phyloP scores from a whole-genome alignment of 2,329 filamentous ascomycete species.

The Cadophora luteo-olivacea region DNA sequence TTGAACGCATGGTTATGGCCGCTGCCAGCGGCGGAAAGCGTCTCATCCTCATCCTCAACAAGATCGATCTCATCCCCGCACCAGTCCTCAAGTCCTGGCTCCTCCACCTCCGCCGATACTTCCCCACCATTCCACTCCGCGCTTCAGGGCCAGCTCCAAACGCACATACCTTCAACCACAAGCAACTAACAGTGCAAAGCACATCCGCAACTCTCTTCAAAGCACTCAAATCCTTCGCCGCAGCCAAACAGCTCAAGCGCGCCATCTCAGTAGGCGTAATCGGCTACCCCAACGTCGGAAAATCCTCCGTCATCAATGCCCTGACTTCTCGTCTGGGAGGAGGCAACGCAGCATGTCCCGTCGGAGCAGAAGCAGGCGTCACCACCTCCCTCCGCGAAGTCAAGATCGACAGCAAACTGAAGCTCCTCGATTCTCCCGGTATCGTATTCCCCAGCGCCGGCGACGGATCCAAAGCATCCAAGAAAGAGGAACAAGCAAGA shows the following conservation, averaged over 20 bases:
- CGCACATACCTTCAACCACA: constrained; percentile 91
- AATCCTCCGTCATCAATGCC: constrained; percentile 95
- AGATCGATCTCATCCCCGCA: constrained; percentile 89
- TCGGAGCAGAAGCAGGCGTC: constrained; percentile 89
- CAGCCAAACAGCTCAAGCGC: constrained; percentile 83
- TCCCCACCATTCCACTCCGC: constrained; percentile 88
- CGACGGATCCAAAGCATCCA: constrained; percentile 58
- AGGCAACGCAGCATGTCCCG: constrained; percentile 77
- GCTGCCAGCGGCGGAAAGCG: constrained; percentile 83
- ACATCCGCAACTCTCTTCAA: constrained; percentile 87
- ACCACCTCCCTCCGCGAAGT: constrained; percentile 88
- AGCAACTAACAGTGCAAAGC: constrained; percentile 83
- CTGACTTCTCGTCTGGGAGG: constrained; percentile 79
- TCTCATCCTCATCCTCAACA: constrained; percentile 91
- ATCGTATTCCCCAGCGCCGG: constrained; percentile 86
- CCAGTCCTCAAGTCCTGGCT: constrained; percentile 86
- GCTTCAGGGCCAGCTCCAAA: constrained; percentile 84
- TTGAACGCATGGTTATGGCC: constrained; percentile 92
- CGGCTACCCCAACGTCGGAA: constrained; percentile 94
- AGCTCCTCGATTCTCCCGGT: constrained; percentile 90
- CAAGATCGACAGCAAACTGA: constrained; percentile 94
- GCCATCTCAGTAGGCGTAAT: constrained; percentile 92
- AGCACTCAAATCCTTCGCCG: constrained; percentile 87
- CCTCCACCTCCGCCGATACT: constrained; percentile 81
- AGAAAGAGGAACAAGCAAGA: constrained; percentile 78